Evolutionary conservation across 139 green algal genomes (phyloP).

Genomic region (Chlorella sp.): DNA sequence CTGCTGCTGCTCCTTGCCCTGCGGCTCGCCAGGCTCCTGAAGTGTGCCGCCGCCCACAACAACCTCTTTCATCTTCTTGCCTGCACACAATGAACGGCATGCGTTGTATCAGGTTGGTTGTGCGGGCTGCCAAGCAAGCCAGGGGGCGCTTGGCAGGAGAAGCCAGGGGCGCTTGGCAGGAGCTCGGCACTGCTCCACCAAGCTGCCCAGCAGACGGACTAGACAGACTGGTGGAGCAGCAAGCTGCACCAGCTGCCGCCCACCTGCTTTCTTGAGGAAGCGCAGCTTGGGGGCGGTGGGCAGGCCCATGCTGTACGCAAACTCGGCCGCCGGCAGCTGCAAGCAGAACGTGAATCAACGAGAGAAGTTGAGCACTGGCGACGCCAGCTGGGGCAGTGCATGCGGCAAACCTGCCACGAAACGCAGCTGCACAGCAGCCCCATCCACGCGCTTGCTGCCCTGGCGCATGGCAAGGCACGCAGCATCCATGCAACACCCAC

Average conservation of each 20-base stretch:
- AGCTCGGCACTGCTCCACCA: neutral
- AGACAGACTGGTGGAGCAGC: too few relatives aligned
- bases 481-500: neutral
- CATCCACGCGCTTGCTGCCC: too few relatives aligned
- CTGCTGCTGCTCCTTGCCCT: constrained; percentile 28
- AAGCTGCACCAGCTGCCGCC: neutral
- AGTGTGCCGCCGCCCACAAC: constrained; percentile 26
- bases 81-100: neutral
- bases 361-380: neutral
- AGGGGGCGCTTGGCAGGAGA: too few relatives aligned
- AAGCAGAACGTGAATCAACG: too few relatives aligned
- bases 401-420: too few relatives aligned
- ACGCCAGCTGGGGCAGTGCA: neutral
- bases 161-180: neutral
- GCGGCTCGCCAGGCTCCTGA: neutral
- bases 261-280: constrained; percentile 69
- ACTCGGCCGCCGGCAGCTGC: constrained; percentile 77
- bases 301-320: constrained; percentile 82
- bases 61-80: constrained; percentile 13
- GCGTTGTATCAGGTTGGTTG: too few relatives aligned
- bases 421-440: too few relatives aligned
- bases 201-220: neutral
- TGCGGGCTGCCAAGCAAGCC: too few relatives aligned
- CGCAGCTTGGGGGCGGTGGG: constrained; percentile 80
- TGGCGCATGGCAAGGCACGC: too few relatives aligned